These are phyloP conservation scores for Aegilops bicornis DNA, from an alignment of 176 grass and related monocot species.

Conservation along the genomic window DNA sequence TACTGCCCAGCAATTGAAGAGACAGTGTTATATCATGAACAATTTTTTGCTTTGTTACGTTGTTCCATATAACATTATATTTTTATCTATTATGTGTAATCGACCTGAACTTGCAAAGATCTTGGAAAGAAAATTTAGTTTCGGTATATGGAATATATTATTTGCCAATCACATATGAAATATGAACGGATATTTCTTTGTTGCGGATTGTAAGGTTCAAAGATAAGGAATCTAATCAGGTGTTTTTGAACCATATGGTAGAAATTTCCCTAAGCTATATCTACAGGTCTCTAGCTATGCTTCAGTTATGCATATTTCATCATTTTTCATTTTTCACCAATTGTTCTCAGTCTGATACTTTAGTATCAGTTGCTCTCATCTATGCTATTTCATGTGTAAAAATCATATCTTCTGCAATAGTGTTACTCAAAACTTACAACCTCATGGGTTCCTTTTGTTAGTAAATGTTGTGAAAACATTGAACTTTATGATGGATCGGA, in stretches of 20 bases:
- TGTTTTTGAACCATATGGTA: conserved; percentile 95
- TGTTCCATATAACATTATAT: too few species aligned
- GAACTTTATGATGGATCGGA: background rate
- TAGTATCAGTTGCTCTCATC: background rate
- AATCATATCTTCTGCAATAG: background rate
- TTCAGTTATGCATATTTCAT: background rate
- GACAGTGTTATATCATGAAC: too few species aligned
- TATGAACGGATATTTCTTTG: too few species aligned
- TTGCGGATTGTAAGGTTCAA: background rate
- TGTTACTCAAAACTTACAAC: background rate
- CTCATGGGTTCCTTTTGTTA: background rate
- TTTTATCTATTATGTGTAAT: too few species aligned
- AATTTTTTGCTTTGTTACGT: too few species aligned
- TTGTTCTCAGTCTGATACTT: conserved; percentile 19
- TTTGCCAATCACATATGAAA: too few species aligned
- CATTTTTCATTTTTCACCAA: conserved; percentile 16
- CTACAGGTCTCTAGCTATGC: conserved; percentile 55
- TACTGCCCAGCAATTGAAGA: too few species aligned
- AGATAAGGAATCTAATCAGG: conserved; percentile 91
- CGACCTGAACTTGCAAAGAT: too few species aligned
- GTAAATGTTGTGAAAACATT: background rate
- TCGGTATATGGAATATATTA: too few species aligned
- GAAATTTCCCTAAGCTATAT: conserved; percentile 88
- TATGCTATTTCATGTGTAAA: background rate
- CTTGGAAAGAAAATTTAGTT: too few species aligned